Evolutionary conservation across 257 asterid genomes (phyloP).

Genomic region (Nemophila menziesii): DNA sequence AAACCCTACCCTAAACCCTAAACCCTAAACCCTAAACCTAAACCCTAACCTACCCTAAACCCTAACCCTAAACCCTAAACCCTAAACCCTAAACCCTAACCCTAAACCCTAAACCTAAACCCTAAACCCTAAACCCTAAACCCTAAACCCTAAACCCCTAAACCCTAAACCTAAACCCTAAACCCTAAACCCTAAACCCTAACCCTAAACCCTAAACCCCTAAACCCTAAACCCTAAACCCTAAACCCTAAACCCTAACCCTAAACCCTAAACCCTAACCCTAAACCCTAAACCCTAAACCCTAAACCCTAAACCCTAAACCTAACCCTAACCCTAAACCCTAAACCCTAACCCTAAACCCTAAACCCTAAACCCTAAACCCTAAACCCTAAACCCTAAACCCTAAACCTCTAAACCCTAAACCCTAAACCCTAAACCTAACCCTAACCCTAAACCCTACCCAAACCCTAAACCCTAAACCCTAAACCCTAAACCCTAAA

Average conservation of each 20-base stretch:
- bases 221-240: slow-evolving; percentile 17
- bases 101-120: slow-evolving; percentile 9
- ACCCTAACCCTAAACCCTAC: slow-evolving; percentile 10
- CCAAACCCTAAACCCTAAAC: slow-evolving; percentile 8
- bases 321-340: not conserved
- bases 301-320: slow-evolving; percentile 8
- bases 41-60: slow-evolving; percentile 9
- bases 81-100: slow-evolving; percentile 12
- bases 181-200: slow-evolving; percentile 8
- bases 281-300: slow-evolving; percentile 9
- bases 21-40: slow-evolving; percentile 10
- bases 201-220: slow-evolving; percentile 15
- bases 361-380: slow-evolving; percentile 6
- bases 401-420: slow-evolving; percentile 4
- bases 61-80: slow-evolving; percentile 10
- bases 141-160: slow-evolving; percentile 1
- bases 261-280: slow-evolving; percentile 17
- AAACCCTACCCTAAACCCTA: slow-evolving; percentile 9
- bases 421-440: slow-evolving; percentile 3
- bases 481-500: slow-evolving; percentile 16
- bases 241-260: slow-evolving; percentile 17
- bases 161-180: not conserved
- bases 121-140: slow-evolving; percentile 5
- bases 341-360: slow-evolving; percentile 8
- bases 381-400: slow-evolving; percentile 6